Conservation (phyloP, 805 yeast species). For the Wickerhamiella dianesei region DNA sequence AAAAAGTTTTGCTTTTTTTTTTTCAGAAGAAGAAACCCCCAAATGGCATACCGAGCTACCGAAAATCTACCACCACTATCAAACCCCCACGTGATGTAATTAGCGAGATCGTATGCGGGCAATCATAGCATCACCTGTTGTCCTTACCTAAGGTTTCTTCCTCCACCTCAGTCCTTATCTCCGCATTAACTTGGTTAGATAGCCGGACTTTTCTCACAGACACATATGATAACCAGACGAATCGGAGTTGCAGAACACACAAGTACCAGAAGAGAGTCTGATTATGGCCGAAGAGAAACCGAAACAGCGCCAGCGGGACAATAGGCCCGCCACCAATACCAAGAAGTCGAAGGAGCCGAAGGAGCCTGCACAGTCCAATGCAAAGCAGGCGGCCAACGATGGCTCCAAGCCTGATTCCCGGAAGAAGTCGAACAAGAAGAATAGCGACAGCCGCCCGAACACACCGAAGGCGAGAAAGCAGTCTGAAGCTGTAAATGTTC, state of each 20-base stretch:
- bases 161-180: neutral
- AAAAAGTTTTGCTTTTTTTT: no score
- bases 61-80: no score
- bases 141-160: neutral
- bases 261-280: neutral
- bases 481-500: neutral
- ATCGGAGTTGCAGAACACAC: neutral
- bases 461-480: neutral
- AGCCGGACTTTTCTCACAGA: neutral
- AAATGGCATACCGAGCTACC: no score
- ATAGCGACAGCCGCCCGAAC: neutral
- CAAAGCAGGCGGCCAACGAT: neutral
- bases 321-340: neutral
- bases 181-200: neutral
- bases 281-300: neutral
- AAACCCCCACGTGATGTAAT: no score
- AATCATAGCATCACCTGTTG: neutral
- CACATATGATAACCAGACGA: neutral
- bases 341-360: neutral
- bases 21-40: no score
- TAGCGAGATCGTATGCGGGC: neutral
- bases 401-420: neutral
- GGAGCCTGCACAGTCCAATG: neutral
- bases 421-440: neutral
- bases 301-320: neutral